Conservation (phyloP, 805 yeast species). For the Kodamaea lidongshanica region DNA sequence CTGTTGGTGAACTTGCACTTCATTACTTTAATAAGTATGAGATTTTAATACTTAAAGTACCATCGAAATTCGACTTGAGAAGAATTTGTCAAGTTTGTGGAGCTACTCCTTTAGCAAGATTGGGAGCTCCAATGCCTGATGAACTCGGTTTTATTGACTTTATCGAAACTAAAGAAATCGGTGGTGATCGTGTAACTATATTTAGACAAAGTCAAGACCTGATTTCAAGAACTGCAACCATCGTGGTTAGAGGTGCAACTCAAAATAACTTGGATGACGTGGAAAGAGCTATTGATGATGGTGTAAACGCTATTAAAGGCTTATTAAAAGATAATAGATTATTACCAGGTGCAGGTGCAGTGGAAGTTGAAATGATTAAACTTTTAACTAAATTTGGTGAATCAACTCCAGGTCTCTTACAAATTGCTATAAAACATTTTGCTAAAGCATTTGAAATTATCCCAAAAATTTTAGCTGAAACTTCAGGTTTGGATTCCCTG, state of each 20-base stretch:
- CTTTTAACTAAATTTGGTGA: constrained; percentile 83
- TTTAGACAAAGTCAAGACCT: constrained; percentile 72
- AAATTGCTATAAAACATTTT: constrained; percentile 87
- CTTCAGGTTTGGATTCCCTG: constrained; percentile 86
- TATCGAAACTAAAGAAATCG: constrained; percentile 89
- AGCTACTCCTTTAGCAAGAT: constrained; percentile 89
- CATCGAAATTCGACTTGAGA: constrained; percentile 90
- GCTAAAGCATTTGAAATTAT: constrained; percentile 93
- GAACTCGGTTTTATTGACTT: constrained; percentile 85
- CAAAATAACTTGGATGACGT: constrained; percentile 88
- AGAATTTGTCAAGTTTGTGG: constrained; percentile 95
- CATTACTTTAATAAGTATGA: constrained; percentile 87
- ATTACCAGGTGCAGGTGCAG: constrained; percentile 94
- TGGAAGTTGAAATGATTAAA: constrained; percentile 81
- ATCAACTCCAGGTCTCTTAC: constrained; percentile 86
- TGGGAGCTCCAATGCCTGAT: constrained; percentile 93
- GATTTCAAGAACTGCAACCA: constrained; percentile 74
- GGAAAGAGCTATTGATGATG: constrained; percentile 96
- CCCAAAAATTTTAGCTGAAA: constrained; percentile 89
- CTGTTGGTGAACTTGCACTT: constrained; percentile 85
- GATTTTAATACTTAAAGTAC: constrained; percentile 80
- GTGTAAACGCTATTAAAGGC: constrained; percentile 87
- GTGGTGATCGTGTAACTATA: constrained; percentile 94
- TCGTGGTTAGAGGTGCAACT: constrained; percentile 93
- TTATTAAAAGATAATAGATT: constrained; percentile 71